Conservation (phyloP, 371 early-diverging fungal genomes). For the Mucor lusitanicus region DNA sequence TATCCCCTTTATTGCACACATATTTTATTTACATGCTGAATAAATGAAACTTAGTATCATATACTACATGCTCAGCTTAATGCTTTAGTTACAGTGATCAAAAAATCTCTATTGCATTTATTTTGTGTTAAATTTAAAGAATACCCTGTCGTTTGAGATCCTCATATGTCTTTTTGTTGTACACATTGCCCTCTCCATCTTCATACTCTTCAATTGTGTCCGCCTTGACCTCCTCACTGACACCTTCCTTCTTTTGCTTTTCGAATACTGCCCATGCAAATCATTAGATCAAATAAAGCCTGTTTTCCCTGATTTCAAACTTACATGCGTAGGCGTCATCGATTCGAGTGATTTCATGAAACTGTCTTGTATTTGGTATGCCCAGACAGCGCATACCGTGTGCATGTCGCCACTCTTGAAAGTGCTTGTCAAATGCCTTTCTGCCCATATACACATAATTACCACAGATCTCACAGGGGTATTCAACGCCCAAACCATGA, state of each 20-base stretch:
- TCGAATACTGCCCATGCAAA: conserved; percentile 70
- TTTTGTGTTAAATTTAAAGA: conserved; percentile 49
- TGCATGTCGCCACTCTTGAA: conserved; percentile 94
- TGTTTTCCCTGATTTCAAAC: conserved; percentile 25
- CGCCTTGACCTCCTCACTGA: conserved; percentile 64
- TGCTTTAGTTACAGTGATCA: not conserved
- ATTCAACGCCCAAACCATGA: conserved; percentile 95
- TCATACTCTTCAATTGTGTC: conserved; percentile 95
- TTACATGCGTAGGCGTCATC: conserved; percentile 89
- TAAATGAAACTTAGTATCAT: no score
- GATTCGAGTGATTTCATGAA: conserved; percentile 92
- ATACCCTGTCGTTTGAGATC: conserved; percentile 93
- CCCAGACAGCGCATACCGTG: conserved; percentile 95
- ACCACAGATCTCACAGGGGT: conserved; percentile 97
- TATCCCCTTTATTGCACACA: not conserved
- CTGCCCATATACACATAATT: conserved; percentile 96
- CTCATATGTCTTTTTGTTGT: conserved; percentile 96
- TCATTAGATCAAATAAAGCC: no score
- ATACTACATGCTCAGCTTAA: no score
- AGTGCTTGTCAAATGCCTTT: conserved; percentile 96
- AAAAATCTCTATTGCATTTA: not conserved
- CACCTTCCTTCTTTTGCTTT: conserved; percentile 69
- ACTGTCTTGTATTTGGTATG: conserved; percentile 91
- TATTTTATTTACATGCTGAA: not conserved
- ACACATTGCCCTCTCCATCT: conserved; percentile 96